Evolutionary conservation across 2,329 filamentous ascomycete genomes (phyloP), one percentile per base, ranked within the genome.

Genomic region (Colletotrichum lindemuthianum): DNA sequence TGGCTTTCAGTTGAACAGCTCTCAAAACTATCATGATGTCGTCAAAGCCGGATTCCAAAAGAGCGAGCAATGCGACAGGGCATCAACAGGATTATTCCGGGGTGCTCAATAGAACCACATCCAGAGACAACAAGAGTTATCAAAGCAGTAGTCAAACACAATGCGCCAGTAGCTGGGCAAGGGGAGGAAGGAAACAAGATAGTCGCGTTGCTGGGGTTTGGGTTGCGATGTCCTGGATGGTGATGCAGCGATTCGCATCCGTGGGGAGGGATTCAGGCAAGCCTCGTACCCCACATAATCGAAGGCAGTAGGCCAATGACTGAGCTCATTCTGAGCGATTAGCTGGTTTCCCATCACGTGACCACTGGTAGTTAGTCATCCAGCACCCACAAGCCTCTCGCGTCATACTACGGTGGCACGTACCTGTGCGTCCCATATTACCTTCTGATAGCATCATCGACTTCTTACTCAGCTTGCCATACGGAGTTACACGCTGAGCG

Each of bases 1-100:
- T 68, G 69, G 70, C 67, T 67, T 72, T 70, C 65, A 69, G 65
- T 70, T 71, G 67, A 69, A 71, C 70, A 71, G 64, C 36, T 67
- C 73, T 71, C 75, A 77, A 79, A 75, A 72, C 72, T 77, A 77
- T 78, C 78, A 80, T 80, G 72, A 70, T 80, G 77, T 74, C 75
- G 74, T 72, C 69, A 65, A 67, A 67, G 59, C 56, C 66, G 53
- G 52, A 43, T 58, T 59, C 60, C 41, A 59, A 64, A 64, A 44
- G 48, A 50, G 48, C 52, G 45, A 64, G 60, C 43, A 66, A 66
- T 47, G 63, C 60, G 52, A 63, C 63, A 52, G 44, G 58, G 58
- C 63, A 65, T 63, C 56, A 53, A 57, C 58, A 39, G 15, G 40
- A 39, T 56, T 52, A 57, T 34, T 48, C 63, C 47, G 52, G 33